Evolutionary conservation across 345 rosid genomes (phyloP).

Genomic region (Eucalyptus dawsonii): DNA sequence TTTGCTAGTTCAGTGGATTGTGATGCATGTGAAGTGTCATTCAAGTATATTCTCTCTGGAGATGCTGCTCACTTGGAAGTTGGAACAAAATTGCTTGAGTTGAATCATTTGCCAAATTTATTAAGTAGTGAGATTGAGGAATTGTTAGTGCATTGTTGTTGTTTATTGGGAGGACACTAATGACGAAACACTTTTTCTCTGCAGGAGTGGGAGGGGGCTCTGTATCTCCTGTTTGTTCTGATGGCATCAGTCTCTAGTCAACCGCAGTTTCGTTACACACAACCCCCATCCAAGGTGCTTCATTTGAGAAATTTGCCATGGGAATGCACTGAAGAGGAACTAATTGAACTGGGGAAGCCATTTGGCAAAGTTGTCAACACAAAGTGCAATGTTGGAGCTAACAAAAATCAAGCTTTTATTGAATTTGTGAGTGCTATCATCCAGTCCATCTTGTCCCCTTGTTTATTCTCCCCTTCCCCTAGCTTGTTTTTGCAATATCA

Average conservation of each 20-base stretch:
- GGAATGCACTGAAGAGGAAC: constrained; percentile 96
- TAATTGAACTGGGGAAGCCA: constrained; percentile 93
- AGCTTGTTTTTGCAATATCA: not conserved
- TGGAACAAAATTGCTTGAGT: not conserved
- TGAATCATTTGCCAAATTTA: not conserved
- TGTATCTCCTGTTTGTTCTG: not conserved
- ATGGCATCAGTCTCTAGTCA: constrained; percentile 97
- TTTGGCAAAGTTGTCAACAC: constrained; percentile 95
- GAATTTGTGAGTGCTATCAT: constrained; percentile 65
- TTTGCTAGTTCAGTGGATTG: not conserved
- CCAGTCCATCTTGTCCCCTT: not conserved
- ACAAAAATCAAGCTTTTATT: constrained; percentile 95
- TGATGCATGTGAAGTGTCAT: not conserved
- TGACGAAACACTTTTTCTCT: not conserved
- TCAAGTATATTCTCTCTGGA: not conserved
- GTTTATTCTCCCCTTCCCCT: not conserved
- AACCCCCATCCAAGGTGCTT: constrained; percentile 97
- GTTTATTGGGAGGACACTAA: not conserved
- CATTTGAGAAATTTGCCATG: constrained; percentile 98
- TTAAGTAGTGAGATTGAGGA: not conserved
- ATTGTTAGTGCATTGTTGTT: not conserved
- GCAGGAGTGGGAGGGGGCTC: not conserved
- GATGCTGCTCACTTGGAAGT: not conserved
- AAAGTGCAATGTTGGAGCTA: constrained; percentile 98
- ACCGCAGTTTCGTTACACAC: constrained; percentile 97